phyloP scores from a whole-genome alignment of 352 stramenopile genomes.

The Phytophthora parvispora region DNA sequence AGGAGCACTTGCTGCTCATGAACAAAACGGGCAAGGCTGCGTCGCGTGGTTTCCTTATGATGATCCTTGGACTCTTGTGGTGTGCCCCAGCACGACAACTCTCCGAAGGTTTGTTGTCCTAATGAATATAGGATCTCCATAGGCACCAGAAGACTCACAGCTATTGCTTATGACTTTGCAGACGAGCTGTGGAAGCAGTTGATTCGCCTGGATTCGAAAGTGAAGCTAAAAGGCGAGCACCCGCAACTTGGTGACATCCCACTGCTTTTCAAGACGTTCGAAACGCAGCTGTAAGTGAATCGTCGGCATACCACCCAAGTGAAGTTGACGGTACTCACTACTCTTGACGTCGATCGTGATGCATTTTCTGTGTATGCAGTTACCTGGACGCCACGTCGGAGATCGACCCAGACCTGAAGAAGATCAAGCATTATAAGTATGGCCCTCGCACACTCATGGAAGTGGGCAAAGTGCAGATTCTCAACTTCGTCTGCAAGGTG shows the following conservation, averaged over 20 bases:
- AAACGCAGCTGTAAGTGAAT: constrained; percentile 74
- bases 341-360: too few relatives aligned
- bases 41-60: constrained; percentile 82
- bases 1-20: constrained; percentile 78
- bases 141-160: neutral
- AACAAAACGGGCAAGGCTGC: constrained; percentile 81
- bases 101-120: constrained; percentile 69
- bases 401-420: constrained; percentile 81
- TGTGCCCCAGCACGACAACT: constrained; percentile 71
- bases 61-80: constrained; percentile 86
- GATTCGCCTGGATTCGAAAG: constrained; percentile 62
- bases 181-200: constrained; percentile 88
- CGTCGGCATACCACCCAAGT: neutral
- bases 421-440: constrained; percentile 81
- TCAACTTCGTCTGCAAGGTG: constrained; percentile 92
- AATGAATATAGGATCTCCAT: too few relatives aligned
- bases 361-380: constrained; percentile 24
- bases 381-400: constrained; percentile 80
- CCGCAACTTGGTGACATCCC: constrained; percentile 76
- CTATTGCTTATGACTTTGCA: constrained; percentile 24
- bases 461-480: constrained; percentile 88
- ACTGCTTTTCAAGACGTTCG: constrained; percentile 82
- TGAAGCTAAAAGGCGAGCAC: constrained; percentile 73
- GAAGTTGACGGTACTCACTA: neutral
- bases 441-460: constrained; percentile 73